Percentiles rank a stretch among this genome's conserved stretches.
Evolutionary conservation across 805 yeast species (phyloP).

Genomic region (Metschnikowia santaceciliae): DNA sequence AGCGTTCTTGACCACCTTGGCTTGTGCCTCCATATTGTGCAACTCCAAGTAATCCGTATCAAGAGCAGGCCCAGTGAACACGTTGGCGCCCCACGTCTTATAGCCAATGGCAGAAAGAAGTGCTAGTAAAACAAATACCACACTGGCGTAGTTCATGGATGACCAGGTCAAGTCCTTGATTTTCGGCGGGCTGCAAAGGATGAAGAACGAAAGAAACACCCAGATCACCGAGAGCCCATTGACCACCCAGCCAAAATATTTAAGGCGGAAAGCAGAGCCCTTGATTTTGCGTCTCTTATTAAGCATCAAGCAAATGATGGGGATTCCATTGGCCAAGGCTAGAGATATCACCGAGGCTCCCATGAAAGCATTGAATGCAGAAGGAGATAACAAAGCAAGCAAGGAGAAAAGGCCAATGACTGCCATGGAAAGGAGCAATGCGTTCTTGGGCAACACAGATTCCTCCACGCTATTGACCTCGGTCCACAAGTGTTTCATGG

Average conservation of each 20-base stretch:
- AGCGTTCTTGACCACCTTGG: conserved; percentile 6
- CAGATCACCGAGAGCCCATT: conserved; percentile 58
- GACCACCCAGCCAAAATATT: conserved; percentile 59
- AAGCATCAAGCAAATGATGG: conserved; percentile 59
- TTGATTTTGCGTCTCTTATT: conserved; percentile 57
- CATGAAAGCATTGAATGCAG: conserved; percentile 80
- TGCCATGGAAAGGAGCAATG: conserved; percentile 59
- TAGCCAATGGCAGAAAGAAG: conserved; percentile 50
- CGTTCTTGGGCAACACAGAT: conserved; percentile 65
- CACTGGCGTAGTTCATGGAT: conserved; percentile 62
- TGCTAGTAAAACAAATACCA: conserved; percentile 50
- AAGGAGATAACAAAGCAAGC: conserved; percentile 61
- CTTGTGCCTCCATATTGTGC: conserved; percentile 25
- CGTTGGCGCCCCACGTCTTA: conserved; percentile 55
- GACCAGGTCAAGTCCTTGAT: conserved; percentile 37
- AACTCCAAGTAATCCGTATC: conserved; percentile 43
- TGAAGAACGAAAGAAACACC: conserved; percentile 53
- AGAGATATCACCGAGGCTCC: conserved; percentile 77
- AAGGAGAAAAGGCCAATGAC: conserved; percentile 59
- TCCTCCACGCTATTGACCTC: conserved; percentile 55
- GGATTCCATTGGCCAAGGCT: conserved; percentile 73
- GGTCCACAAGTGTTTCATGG: conserved; percentile 60
- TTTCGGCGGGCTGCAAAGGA: conserved; percentile 70
- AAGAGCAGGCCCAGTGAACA: conserved; percentile 62
- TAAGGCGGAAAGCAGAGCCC: conserved; percentile 65